Conservation (phyloP, 257 asterid genomes). For the Sherardia arvensis region DNA sequence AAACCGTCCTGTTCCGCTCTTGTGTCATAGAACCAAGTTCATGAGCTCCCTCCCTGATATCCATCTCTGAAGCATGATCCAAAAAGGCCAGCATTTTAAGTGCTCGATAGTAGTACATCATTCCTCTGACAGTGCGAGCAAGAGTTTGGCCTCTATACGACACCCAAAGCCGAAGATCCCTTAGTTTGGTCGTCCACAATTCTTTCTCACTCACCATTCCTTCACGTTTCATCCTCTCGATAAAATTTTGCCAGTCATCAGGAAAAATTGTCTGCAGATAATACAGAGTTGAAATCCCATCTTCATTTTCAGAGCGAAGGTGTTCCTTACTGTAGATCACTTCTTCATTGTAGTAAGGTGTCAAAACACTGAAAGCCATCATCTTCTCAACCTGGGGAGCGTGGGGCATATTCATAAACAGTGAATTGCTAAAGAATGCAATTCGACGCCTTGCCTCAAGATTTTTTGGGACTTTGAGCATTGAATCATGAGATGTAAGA, state of each 20-base stretch:
- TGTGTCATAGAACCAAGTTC: constrained; percentile 66
- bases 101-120: constrained; percentile 98
- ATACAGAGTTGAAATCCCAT: constrained; percentile 91
- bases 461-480: constrained; percentile 84
- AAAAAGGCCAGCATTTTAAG: constrained; percentile 96
- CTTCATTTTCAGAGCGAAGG: constrained; percentile 96
- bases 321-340: constrained; percentile 84
- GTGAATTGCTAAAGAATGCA: constrained; percentile 95
- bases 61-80: constrained; percentile 98
- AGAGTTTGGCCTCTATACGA: constrained; percentile 98
- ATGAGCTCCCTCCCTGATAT: constrained; percentile 76
- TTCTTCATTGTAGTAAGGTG: constrained; percentile 95
- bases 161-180: constrained; percentile 95
- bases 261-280: constrained; percentile 92
- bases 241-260: constrained; percentile 87
- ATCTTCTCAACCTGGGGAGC: constrained; percentile 99
- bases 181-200: constrained; percentile 62
- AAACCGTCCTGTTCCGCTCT: constrained; percentile 32
- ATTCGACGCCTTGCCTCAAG: constrained; percentile 97
- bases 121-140: constrained; percentile 92
- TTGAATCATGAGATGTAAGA: constrained; percentile 90
- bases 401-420: constrained; percentile 97
- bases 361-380: constrained; percentile 95
- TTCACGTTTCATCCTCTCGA: constrained; percentile 85
- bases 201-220: constrained; percentile 75